Conservation (phyloP, 1,284 basidiomycete species). For the Spongiforma sp. region DNA sequence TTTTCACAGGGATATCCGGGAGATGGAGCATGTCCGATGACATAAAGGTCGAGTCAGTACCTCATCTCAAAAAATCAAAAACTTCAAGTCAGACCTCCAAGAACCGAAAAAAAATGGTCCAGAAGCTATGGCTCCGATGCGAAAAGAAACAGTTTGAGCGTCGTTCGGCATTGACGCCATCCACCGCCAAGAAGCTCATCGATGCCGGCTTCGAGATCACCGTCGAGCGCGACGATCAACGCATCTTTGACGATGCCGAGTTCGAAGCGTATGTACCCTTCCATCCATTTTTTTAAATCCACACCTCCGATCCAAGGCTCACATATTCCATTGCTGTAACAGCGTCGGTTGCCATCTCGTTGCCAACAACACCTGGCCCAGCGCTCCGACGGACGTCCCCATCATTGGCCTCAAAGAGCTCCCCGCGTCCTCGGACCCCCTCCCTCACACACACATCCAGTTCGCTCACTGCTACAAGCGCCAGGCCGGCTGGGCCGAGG, state of each 20-base stretch:
- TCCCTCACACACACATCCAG: slow-evolving; percentile 96
- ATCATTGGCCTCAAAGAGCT: slow-evolving; percentile 99
- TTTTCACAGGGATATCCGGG: too few species aligned
- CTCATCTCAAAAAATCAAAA: too few species aligned
- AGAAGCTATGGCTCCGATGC: slow-evolving; percentile 87
- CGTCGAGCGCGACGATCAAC: slow-evolving; percentile 93
- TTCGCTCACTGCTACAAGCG: slow-evolving; percentile 99
- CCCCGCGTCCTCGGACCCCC: slow-evolving; percentile 77
- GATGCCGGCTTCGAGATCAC: slow-evolving; percentile 91
- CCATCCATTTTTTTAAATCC: background rate
- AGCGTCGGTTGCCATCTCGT: slow-evolving; percentile 93
- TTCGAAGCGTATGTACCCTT: slow-evolving; percentile 78
- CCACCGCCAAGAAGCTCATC: slow-evolving; percentile 90
- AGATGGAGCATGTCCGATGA: too few species aligned
- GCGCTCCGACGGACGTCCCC: slow-evolving; percentile 74
- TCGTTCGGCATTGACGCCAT: slow-evolving; percentile 93
- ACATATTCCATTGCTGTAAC: too few species aligned
- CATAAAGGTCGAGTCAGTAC: too few species aligned
- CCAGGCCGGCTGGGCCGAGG: slow-evolving; percentile 92
- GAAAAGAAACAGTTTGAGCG: slow-evolving; percentile 96
- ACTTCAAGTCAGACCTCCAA: too few species aligned
- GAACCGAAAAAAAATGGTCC: slow-evolving; percentile 28
- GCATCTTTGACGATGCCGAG: slow-evolving; percentile 96
- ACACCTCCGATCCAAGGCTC: too few species aligned
- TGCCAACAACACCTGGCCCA: slow-evolving; percentile 90